Evolutionary conservation across 371 early-diverging fungal genomes (phyloP), one percentile per base, ranked within the genome.

Genomic region (Apophysomyces elegans): DNA sequence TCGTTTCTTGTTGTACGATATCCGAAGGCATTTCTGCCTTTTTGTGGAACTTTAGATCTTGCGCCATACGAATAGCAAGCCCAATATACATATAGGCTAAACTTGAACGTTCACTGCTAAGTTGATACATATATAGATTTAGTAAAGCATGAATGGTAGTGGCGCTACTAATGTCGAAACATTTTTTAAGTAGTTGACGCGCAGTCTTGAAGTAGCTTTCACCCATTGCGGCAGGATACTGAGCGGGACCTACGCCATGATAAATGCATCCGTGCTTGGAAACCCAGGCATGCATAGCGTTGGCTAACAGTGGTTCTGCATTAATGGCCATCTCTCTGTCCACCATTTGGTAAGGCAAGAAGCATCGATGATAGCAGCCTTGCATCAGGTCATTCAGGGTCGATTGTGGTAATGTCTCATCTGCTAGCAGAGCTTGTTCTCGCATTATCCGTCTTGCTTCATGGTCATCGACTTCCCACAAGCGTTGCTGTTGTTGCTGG

Each of bases 1-100:
- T 81, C 39, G 76, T 78, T 66, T 84, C 81, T 36, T 78, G 69
- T 56, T 83, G 83, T 11, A 75, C 74, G 16, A 76, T 66, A 57
- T 80, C 80, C 44, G 78, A 70, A 21, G 77, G 71, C 70, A 77
- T 73, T 46, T 73, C 69, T 18, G 70, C 70, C 63, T 75, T 78
- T 36, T 81, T 76, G 66, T 84, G 81, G 7, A 83, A 77, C 43
- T 81, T 81, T 37, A 84, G 73, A 68, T 83, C 85, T 63, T 84
- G 85, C 2, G 85, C 85, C 85, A 84, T 84, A 13, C 85, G 80
- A 56, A 84, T 84, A 1, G 85, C 85, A 43, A 84, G 68, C 14
- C 85, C 83, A 38, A 78, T 81, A 37, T 84, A 84, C 37, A 84
- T 77, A 67, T 83, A 84, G 18, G 83, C 78, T 26, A 81, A 61